Base-by-base conservation (phyloP, 2,329 filamentous ascomycete genomes). In the Davidsoniella australis region DNA sequence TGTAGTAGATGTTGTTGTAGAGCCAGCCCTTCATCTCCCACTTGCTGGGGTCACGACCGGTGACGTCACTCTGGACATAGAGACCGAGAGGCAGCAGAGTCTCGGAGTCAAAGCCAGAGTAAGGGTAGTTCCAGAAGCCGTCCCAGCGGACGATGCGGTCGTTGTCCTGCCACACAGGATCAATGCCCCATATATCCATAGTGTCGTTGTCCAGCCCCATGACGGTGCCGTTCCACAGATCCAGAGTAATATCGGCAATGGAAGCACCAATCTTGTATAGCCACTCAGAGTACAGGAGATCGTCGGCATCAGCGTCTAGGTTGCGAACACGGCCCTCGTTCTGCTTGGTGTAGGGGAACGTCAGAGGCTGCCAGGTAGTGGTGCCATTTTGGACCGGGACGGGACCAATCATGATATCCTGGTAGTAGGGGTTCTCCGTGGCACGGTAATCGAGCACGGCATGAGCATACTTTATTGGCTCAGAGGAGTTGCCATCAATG, bases 321-420 rank as follows among this genome's bases (percentile, higher is more conserved):
- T 58, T 60, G 8, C 63, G 58, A 3, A 66, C 57, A 3, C 58
- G 56, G 17, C 63, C 62, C 3, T 63, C 62, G 6, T 57, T 61
- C 2, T 65, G 64, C 4, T 67, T 66, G 56, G 68, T 69, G 59
- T 65, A 68, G 16, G 62, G 58, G 55, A 68, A 69, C 46, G 65
- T 63, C 9, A 69, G 58, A 41, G 63, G 62, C 47, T 63, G 55
- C 45, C 48, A 53, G 23, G 67, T 57, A 14, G 55, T 63, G 4
- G 67, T 68, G 16, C 61, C 54, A 17, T 55, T 47, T 6, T 57
- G 58, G 3, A 71, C 60, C 2, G 70, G 70, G 3, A 73, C 61
- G 2, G 70, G 69, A 0, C 70, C 69, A 24, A 72, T 63, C 61
- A 69, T 68, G 54, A 67, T 71, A 54, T 72, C 68, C 50, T 69